Conservation (phyloP, 1,139 yeast genomes). For the Torulaspora pretoriensis region DNA sequence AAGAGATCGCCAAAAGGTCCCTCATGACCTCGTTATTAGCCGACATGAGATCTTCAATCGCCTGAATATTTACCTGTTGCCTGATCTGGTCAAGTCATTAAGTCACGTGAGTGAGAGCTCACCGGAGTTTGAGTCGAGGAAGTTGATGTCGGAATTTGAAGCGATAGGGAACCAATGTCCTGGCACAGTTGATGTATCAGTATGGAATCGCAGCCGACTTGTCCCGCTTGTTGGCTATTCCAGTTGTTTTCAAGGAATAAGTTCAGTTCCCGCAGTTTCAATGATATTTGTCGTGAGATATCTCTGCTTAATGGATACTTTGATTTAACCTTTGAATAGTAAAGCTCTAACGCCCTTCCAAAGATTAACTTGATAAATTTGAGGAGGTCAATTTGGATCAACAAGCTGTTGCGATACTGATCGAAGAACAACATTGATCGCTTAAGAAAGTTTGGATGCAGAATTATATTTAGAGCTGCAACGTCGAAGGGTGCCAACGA, state of each 20-base stretch:
- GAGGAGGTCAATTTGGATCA: conserved; percentile 35
- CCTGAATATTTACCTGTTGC: conserved; percentile 5
- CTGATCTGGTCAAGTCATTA: conserved; percentile 1
- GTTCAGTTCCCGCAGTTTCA: conserved; percentile 12
- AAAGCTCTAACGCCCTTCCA: conserved; percentile 19
- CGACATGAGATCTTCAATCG: background rate
- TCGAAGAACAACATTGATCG: conserved; percentile 26
- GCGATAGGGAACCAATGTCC: conserved; percentile 25
- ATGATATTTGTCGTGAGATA: background rate
- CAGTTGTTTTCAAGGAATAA: conserved; percentile 27
- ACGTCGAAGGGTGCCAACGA: conserved; percentile 23
- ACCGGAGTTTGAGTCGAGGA: background rate
- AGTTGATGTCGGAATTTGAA: conserved; percentile 5
- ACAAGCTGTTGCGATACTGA: conserved; percentile 31
- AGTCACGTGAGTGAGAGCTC: background rate
- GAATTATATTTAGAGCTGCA: conserved; percentile 21
- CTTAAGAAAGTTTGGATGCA: conserved; percentile 20
- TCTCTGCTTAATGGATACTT: conserved; percentile 3
- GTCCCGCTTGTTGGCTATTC: conserved; percentile 16
- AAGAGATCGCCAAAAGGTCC: background rate
- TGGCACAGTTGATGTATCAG: conserved; percentile 33
- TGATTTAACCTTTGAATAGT: background rate
- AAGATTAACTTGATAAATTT: conserved; percentile 32
- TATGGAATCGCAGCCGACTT: conserved; percentile 36
- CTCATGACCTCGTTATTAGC: background rate